A percentile compares a stretch with the other conserved stretches of the same genome.
phyloP scores from a whole-genome alignment of 495 filamentous ascomycete species.

The Penicillium coprophilum region DNA sequence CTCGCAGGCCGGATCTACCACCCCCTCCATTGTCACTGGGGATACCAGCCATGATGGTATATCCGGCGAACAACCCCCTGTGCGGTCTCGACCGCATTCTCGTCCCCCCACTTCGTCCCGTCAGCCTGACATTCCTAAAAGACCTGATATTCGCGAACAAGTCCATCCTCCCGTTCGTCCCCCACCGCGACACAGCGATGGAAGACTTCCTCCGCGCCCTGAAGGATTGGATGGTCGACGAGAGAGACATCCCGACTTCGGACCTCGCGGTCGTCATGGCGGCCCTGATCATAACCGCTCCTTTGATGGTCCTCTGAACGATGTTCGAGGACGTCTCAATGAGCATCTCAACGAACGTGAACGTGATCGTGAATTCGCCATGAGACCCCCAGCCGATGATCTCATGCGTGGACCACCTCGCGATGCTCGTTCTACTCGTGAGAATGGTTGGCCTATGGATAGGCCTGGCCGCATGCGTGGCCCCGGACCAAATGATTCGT shows the following conservation, averaged over 20 bases:
- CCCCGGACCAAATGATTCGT: slow-evolving; percentile 21
- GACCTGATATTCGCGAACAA: slow-evolving; percentile 40
- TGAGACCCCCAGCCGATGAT: slow-evolving; percentile 39
- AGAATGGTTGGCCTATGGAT: slow-evolving; percentile 39
- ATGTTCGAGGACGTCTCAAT: slow-evolving; percentile 28
- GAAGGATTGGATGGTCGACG: slow-evolving; percentile 42
- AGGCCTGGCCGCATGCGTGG: slow-evolving; percentile 36
- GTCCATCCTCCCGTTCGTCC: slow-evolving; percentile 33
- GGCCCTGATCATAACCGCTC: slow-evolving; percentile 37
- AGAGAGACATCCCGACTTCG: slow-evolving; percentile 39
- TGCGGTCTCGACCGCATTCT: slow-evolving; percentile 27
- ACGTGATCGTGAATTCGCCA: slow-evolving; percentile 24
- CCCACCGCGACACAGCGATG: slow-evolving; percentile 29
- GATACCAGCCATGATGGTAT: slow-evolving; percentile 18
- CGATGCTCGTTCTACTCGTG: slow-evolving; percentile 34
- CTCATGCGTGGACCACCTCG: slow-evolving; percentile 42
- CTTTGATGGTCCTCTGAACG: slow-evolving; percentile 33
- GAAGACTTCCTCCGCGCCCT: slow-evolving; percentile 38
- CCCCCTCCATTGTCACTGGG: slow-evolving; percentile 14
- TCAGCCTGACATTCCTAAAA: slow-evolving; percentile 35
- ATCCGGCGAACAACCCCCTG: slow-evolving; percentile 26
- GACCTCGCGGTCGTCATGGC: slow-evolving; percentile 37
- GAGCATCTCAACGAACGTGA: slow-evolving; percentile 35
- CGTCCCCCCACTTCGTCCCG: slow-evolving; percentile 32
- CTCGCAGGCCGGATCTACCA: slow-evolving; percentile 13